Evolutionary conservation across 345 rosid genomes (phyloP), one percentile per base, ranked within the genome.

Genomic region (Eucalyptus sp.): DNA sequence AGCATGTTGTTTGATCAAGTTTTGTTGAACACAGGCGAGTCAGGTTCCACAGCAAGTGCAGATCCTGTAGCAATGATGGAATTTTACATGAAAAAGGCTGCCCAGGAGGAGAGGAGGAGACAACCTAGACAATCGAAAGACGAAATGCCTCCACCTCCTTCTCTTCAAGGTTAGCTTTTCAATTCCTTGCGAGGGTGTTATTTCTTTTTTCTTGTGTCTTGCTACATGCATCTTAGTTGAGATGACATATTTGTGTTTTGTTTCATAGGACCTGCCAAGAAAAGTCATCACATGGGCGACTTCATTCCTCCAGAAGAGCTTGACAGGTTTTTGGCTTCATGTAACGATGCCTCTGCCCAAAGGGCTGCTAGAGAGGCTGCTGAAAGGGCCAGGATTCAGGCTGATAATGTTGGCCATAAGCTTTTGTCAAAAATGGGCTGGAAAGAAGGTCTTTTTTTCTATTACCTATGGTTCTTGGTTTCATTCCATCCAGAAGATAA

Each of bases 1-100:
- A 76, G 29, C 84, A 76, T 71, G 81, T 76, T 76, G 29, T 41
- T 41, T 76, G 48, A 76, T 41, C 15, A 13, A 76, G 84, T 76
- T 71, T 37, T 76, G 84, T 41, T 41, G 48, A 76, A 76, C 29
- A 20, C 84, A 76, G 84, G 48, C 5, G 48, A 76, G 84, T 76
- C 84, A 76, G 84, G 84, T 76, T 41, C 29, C 43, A 76, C 84
- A 41, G 48, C 48, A 37, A 76, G 92, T 91, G 87, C 99, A 71
- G 99, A 98, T 93, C 98, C 99, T 91, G 90, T 98, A 87, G 97
- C 98, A 85, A 98, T 96, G 99, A 97, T 98, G 99, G 99, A 98
- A 93, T 98, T 95, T 90, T 98, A 96, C 94, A 91, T 96, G 99
- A 98, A 98, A 93, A 98, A 94, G 94, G 99, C 99, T 89, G 99